These are phyloP conservation scores for Sorghum bicolor DNA, from an alignment of 176 grass and related monocot species.

Conservation along the genomic window Sorghum_bicolor_NCBIv3 NC_012879.2:57585501-57586000, in stretches of 20 bases:
- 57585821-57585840: slow-evolving; percentile 58
- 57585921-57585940: slow-evolving; percentile 2
- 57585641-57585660: background rate
- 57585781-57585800: slow-evolving; percentile 57
- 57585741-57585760: slow-evolving; percentile 48
- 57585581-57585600: background rate
- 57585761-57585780: slow-evolving; percentile 46
- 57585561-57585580: background rate
- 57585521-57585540: slow-evolving; percentile 12
- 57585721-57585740: slow-evolving; percentile 35
- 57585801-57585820: slow-evolving; percentile 44
- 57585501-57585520: background rate
- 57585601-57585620: background rate
- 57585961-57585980: background rate
- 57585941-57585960: slow-evolving; percentile 7
- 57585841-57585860: slow-evolving; percentile 53
- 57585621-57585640: background rate
- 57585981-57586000: slow-evolving; percentile 3
- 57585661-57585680: background rate
- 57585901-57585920: slow-evolving; percentile 57
- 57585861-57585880: slow-evolving; percentile 57
- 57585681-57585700: slow-evolving; percentile 34
- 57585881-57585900: slow-evolving; percentile 68
- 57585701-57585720: slow-evolving; percentile 66
- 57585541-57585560: background rate